Conservation (phyloP, 352 stramenopile species). For the Thalassiosira livingstoniorum region DNA sequence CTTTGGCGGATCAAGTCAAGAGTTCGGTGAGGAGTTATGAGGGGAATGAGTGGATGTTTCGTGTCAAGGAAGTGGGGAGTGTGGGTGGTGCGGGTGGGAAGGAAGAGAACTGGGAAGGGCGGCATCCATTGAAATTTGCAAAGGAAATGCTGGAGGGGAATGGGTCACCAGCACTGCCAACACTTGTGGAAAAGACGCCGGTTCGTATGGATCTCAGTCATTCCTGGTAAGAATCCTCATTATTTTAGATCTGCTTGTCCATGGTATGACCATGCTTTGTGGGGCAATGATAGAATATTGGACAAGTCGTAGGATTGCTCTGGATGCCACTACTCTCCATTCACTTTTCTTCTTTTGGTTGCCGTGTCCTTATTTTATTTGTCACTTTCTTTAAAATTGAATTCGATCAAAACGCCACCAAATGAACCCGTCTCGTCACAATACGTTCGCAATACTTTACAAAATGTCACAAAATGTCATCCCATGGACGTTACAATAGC, state of each 20-base stretch:
- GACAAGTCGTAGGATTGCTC: neutral
- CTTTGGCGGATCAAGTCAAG: conserved; percentile 70
- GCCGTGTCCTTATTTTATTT: neutral
- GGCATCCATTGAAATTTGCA: no score
- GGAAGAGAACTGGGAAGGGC: conserved; percentile 17
- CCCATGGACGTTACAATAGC: conserved; percentile 7
- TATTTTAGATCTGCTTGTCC: neutral
- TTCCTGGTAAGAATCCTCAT: conserved; percentile 27
- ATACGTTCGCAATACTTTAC: no score
- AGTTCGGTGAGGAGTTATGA: conserved; percentile 55
- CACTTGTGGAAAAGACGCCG: conserved; percentile 66
- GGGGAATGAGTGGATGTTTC: conserved; percentile 75
- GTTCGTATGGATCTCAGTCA: conserved; percentile 75
- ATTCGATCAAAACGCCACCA: no score
- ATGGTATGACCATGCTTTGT: no score
- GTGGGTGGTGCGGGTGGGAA: neutral
- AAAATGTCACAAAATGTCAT: neutral
- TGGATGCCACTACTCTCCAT: neutral
- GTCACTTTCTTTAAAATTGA: neutral
- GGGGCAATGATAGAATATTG: no score
- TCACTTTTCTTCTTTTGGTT: neutral
- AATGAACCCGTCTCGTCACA: no score
- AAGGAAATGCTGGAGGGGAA: neutral
- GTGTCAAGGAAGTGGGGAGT: neutral
- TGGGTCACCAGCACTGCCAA: conserved; percentile 33